Evolutionary conservation across 306 rosid genomes (phyloP).

Genomic region (Gynostemma pentaphyllum): DNA sequence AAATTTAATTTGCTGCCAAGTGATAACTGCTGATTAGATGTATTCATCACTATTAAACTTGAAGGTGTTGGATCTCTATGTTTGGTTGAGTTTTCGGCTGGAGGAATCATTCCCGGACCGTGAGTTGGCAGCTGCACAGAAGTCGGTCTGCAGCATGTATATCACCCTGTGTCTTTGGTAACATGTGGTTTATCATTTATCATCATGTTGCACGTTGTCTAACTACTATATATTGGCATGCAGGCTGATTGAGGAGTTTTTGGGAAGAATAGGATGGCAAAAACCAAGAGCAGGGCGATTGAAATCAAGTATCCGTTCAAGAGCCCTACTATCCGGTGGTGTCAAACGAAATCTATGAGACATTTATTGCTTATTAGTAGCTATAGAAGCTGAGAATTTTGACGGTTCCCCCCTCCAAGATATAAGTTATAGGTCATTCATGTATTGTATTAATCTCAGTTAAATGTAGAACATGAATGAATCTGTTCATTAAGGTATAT

Average conservation of each 20-base stretch:
- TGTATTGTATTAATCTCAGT: neutral
- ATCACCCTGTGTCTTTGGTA: constrained; percentile 3
- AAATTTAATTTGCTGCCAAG: neutral
- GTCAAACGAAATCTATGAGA: constrained; percentile 15
- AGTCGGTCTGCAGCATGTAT: constrained; percentile 74
- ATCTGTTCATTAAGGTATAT: neutral
- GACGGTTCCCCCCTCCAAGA: neutral
- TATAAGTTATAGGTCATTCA: neutral
- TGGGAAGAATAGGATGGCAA: constrained; percentile 70
- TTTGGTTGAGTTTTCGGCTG: constrained; percentile 87
- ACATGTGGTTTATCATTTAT: neutral
- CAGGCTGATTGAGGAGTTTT: constrained; percentile 86
- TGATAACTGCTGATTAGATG: neutral
- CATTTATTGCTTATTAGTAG: neutral
- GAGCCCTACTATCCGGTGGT: constrained; percentile 19
- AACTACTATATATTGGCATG: constrained; percentile 8
- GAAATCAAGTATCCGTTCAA: constrained; percentile 15
- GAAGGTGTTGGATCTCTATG: constrained; percentile 89
- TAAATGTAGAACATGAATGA: neutral
- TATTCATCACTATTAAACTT: constrained; percentile 24
- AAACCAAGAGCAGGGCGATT: constrained; percentile 33
- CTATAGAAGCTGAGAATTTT: constrained; percentile 7
- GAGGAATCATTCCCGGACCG: constrained; percentile 89
- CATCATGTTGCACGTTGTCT: neutral
- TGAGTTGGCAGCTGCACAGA: constrained; percentile 61